Base-by-base conservation (phyloP, 2,329 filamentous ascomycete species). In the Pseudogymnoascus sp. region DNA sequence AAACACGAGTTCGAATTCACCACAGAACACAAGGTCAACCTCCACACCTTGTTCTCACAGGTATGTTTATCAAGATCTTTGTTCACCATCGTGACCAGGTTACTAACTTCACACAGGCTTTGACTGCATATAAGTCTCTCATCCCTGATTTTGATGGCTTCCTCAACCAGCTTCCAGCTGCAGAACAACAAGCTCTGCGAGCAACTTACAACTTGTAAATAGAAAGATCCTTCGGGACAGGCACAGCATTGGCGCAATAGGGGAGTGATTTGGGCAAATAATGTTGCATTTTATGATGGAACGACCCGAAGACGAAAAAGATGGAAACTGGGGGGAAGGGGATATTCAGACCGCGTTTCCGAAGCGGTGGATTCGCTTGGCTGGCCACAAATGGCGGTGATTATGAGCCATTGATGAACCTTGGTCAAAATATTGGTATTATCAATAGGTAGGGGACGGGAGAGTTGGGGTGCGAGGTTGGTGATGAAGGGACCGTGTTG, bases 1-100 rank as follows among this genome's bases (percentile, higher is more conserved):
- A 83, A 84, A 62, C 74, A 78, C 33, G 82, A 87, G 65, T 82
- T 86, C 64, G 79, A 81, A 63, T 76, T 83, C 60, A 33, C 22
- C 39, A 35, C 57, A 15, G 59, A 6, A 12, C 39, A 69, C 58
- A 71, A 68, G 38, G 64, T 62, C 7, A 69, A 71, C 62, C 62
- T 72, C 25, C 66, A 69, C 59, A 65, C 69, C 64, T 66, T 69
- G 57, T 68, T 70, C 63, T 64, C 68, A 57, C 66, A 70, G 30
- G 69, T 70, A 66, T 63, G 69, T 65, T 41, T 58, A 39, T 15
- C 18, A 15, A 35, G 18, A 58, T 9, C 11, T 30, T 58, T 4
- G 25, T 15, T 59, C 57, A 57, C 15, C 60, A 38, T 35, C 53
- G 9, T 50, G 36, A 15, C 35, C 6, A 43, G n/a, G 47, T 62